These are phyloP conservation scores for Mortierella sp. DNA, from an alignment of 371 early-diverging fungal species.

Conservation along the genomic window DNA sequence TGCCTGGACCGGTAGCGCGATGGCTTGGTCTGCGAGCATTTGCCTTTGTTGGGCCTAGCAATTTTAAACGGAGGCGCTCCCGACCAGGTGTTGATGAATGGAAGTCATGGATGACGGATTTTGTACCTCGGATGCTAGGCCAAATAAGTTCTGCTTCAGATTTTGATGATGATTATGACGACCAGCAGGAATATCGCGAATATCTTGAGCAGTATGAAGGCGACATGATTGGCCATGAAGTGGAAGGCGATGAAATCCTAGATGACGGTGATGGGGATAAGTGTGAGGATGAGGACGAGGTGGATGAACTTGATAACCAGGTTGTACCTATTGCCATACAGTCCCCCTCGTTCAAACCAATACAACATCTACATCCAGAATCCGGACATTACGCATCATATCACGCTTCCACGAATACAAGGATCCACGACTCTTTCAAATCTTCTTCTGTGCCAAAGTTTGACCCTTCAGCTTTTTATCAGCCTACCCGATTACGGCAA, in stretches of 20 bases:
- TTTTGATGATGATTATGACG: slow-evolving; percentile 26
- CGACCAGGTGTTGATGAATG: slow-evolving; percentile 51
- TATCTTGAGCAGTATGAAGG: slow-evolving; percentile 32
- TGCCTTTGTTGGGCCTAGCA: slow-evolving; percentile 60
- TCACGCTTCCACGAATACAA: slow-evolving; percentile 9
- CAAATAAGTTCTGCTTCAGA: slow-evolving; percentile 23
- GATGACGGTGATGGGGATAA: slow-evolving; percentile 34
- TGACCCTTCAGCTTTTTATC: slow-evolving; percentile 46
- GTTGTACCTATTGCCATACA: slow-evolving; percentile 49
- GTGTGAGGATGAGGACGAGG: slow-evolving; percentile 38
- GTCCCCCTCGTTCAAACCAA: slow-evolving; percentile 22
- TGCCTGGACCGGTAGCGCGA: slow-evolving; percentile 66
- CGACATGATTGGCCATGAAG: slow-evolving; percentile 53
- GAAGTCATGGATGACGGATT: slow-evolving; percentile 56
- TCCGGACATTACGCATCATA: slow-evolving; percentile 24
- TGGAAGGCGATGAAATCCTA: slow-evolving; percentile 66
- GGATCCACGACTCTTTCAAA: slow-evolving; percentile 12
- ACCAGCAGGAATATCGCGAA: slow-evolving; percentile 27
- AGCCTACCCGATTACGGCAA: slow-evolving; percentile 48
- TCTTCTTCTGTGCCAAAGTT: slow-evolving; percentile 38
- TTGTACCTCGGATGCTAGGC: slow-evolving; percentile 53
- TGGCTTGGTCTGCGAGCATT: slow-evolving; percentile 69
- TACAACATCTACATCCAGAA: slow-evolving; percentile 6
- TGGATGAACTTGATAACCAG: slow-evolving; percentile 57
- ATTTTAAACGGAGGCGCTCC: slow-evolving; percentile 31